Evolutionary conservation across 495 filamentous ascomycete species (phyloP), one percentile per base, ranked within the genome.

Genomic region (Schizothecium vesticola): DNA sequence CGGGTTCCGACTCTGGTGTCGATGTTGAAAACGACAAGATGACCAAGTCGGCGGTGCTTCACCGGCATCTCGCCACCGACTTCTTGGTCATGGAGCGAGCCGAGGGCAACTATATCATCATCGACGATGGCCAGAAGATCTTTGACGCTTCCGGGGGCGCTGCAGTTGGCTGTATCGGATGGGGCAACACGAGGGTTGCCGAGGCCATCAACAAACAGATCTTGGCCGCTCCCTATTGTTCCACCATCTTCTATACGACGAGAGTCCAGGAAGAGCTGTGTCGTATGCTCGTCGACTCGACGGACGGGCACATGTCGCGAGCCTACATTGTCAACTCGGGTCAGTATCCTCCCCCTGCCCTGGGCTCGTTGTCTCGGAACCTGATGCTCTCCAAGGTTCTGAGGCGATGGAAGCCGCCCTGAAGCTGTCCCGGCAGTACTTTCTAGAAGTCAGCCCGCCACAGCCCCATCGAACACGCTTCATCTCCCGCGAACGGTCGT

Each of bases 401-500:
- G 78, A 80, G 66, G 76, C 77, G 24, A 77, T 79, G 74, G 77
- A 79, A 66, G 79, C 78, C 11, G 75, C 76, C 8, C 64, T 92
- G 61, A 93, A 93, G 70, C 78, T 92, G 10, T 85, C 88, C 22
- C 82, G 86, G 13, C 90, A 93, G 74, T 92, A 88, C 70, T 90
- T 84, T 69, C 79, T 88, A 6, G 88, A 91, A 77, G 73, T 70
- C 23, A 69, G 59, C 23, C 69, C 67, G 4, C 56, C 70, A 1
- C 72, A 82, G 63, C 70, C 74, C 3, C 72, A 80, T 33, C 73
- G 84, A 61, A 76, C 77, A 2, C 81, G 83, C n/a, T 90, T 89
- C 78, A 91, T 94, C 66, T 83, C 86, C 16, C 81, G 91, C 12
- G 80, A 83, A 59, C 85, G 88, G 23, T 90, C 88, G n/a, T 94